Evolutionary conservation across 2,329 filamentous ascomycete genomes (phyloP).

Genomic region (Fusarium sp.): DNA sequence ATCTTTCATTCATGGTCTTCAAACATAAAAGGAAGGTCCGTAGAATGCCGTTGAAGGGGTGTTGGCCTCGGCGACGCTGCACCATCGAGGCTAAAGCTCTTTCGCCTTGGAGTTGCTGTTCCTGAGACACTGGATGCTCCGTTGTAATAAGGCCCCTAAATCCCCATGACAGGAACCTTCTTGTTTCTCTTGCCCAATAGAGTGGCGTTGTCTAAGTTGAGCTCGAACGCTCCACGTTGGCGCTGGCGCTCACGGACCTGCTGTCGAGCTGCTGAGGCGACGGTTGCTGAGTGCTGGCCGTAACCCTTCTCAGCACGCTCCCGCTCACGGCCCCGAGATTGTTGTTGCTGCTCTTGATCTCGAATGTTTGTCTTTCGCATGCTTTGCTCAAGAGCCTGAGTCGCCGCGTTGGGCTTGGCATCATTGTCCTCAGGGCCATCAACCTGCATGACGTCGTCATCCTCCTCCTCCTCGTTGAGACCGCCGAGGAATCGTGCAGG

Average conservation of each 20-base stretch:
- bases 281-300: conserved; percentile 86
- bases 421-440: conserved; percentile 67
- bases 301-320: conserved; percentile 75
- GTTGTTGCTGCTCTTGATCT: conserved; percentile 56
- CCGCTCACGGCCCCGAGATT: conserved; percentile 52
- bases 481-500: conserved; percentile 69
- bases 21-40: conserved; percentile 35
- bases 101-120: conserved; percentile 15
- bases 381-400: conserved; percentile 85
- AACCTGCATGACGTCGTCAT: conserved; percentile 66
- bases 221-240: conserved; percentile 87
- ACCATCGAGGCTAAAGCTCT: conserved; percentile 31
- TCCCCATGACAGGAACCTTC: conserved; percentile 64
- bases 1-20: conserved; percentile 31
- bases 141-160: conserved; percentile 47
- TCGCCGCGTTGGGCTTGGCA: conserved; percentile 59
- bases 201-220: conserved; percentile 91
- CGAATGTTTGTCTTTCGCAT: conserved; percentile 85
- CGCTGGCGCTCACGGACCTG: conserved; percentile 77
- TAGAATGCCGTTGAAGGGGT: conserved; percentile 27
- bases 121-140: conserved; percentile 10
- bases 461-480: conserved; percentile 77
- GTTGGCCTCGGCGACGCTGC: conserved; percentile 23
- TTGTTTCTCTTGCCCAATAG: conserved; percentile 79
- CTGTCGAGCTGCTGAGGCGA: conserved; percentile 85